Evolutionary conservation across 495 filamentous ascomycete genomes (phyloP).

Genomic region (Friedmanniomyces endolithicus): DNA sequence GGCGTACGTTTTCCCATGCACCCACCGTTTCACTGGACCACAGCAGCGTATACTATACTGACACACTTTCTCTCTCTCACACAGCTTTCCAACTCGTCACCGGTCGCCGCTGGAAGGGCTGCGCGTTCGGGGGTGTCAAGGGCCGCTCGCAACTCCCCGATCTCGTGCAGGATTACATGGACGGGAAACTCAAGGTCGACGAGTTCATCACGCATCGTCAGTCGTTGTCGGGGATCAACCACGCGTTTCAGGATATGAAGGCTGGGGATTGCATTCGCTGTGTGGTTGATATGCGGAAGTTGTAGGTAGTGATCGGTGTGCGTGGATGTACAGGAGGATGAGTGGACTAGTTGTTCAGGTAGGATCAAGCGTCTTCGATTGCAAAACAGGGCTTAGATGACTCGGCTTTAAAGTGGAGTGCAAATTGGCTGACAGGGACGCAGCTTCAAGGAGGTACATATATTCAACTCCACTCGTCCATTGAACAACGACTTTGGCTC

Average conservation of each 20-base stretch:
- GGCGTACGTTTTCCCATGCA: conserved; percentile 77
- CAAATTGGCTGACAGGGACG: no score
- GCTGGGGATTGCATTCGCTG: conserved; percentile 89
- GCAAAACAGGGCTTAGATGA: no score
- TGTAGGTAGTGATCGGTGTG: conserved; percentile 12
- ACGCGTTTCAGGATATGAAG: conserved; percentile 89
- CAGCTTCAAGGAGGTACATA: no score
- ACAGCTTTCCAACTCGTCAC: conserved; percentile 97
- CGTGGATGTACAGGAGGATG: no score
- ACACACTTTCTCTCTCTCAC: neutral
- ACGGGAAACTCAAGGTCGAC: conserved; percentile 87
- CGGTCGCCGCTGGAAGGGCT: conserved; percentile 93
- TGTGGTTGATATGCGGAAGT: conserved; percentile 49
- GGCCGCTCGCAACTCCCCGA: conserved; percentile 82
- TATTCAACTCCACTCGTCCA: no score
- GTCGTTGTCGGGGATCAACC: conserved; percentile 66
- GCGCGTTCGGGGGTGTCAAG: conserved; percentile 96
- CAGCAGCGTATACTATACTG: no score
- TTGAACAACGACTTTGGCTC: no score
- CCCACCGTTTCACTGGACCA: conserved; percentile 7
- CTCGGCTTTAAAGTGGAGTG: no score
- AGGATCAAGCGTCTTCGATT: no score
- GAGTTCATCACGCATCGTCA: conserved; percentile 98
- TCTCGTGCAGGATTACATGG: conserved; percentile 82
- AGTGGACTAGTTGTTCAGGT: no score